Evolutionary conservation across 257 asterid species (phyloP), one percentile per base, ranked within the genome.

Genomic region (Prunella vulgaris): DNA sequence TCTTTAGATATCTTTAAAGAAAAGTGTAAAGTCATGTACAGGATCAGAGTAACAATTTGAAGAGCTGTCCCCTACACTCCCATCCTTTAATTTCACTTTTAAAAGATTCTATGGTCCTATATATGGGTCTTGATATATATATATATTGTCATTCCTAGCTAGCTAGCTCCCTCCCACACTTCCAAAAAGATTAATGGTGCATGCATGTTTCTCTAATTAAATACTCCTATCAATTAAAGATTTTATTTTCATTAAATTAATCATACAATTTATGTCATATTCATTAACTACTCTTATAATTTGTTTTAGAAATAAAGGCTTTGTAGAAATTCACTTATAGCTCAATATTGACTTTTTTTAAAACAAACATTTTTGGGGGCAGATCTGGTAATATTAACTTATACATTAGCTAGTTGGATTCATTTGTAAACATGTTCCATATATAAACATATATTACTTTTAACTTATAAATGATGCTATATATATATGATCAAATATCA

Each of bases 11-110:
- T n/a, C n/a, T n/a, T n/a, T n/a, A n/a, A n/a, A n/a, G n/a, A n/a
- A n/a, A 56, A 37, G 1, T 20, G 3, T 6, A 22, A 12, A 20
- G n/a, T 10, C 18, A 10, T 56, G 62, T 56, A 24, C 18, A 20
- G 20, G 62, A 9, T 10, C 59, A 35, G 18, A 56, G n/a, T 57
- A n/a, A 24, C 32, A 69, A 56, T 44, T 58, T 42, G 33, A 59
- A 70, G 51, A 37, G 68, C 8, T 70, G 75, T 70, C 75, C 60
- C 74, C 68, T 46, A 44, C 68, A 44, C 75, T 70, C 68, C 60
- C 60, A 70, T 70, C 68, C 3, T 44, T 66, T n/a, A n/a, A n/a
- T n/a, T 38, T 69, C 59, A 59, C 25, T 42, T 70, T 58, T 20
- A 27, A 12, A 59, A 59, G 51, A 70, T 70, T 42, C 60, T 13